These are phyloP conservation scores for Isochrysis galbana DNA, from an alignment of 78 protist genomes.

Conservation along the genomic window DNA sequence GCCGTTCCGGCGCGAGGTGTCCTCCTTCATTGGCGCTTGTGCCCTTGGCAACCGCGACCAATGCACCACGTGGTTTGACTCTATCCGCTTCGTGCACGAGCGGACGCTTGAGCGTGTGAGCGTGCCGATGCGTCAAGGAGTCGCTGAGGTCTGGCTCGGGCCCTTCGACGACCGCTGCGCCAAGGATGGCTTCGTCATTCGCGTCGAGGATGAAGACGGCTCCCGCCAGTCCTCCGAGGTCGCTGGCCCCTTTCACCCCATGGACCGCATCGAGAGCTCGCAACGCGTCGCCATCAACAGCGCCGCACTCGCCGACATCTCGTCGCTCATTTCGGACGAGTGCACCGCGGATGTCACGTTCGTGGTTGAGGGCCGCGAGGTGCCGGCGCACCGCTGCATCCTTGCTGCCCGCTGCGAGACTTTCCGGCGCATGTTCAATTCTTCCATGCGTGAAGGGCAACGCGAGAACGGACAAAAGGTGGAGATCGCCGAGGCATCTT, in stretches of 20 bases:
- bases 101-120: background rate
- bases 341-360: constrained; percentile 11
- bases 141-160: background rate
- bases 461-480: background rate
- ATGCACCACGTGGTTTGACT: constrained; percentile 33
- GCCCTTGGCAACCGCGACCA: constrained; percentile 35
- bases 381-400: constrained; percentile 36
- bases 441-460: background rate
- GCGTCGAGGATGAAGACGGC: background rate
- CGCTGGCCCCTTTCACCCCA: background rate
- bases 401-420: constrained; percentile 18
- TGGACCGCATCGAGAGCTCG: background rate
- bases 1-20: background rate
- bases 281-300: constrained; percentile 2
- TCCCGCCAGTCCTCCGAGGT: background rate
- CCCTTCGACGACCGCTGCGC: background rate
- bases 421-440: constrained; percentile 18
- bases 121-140: background rate
- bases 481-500: background rate
- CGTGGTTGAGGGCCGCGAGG: background rate
- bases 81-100: background rate
- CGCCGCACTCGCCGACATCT: background rate
- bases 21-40: background rate
- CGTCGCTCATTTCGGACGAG: background rate
- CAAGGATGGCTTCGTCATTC: background rate